A percentile compares a stretch with the other conserved stretches of the same genome.
Conservation (phyloP, 2,329 filamentous ascomycete species). For the Keithomyces neogunnii region DNA sequence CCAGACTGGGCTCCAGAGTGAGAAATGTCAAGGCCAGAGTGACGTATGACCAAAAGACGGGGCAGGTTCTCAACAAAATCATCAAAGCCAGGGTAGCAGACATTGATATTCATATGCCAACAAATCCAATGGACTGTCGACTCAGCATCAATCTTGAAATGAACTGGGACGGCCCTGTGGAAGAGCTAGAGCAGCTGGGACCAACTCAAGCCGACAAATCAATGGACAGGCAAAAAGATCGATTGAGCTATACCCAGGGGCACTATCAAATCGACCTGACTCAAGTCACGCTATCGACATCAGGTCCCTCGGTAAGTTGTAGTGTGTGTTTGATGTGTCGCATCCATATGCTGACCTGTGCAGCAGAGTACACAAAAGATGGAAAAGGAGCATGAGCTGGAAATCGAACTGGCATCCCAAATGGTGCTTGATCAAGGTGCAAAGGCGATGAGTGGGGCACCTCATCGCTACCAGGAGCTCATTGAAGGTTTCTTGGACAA, state of each 20-base stretch:
- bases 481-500: constrained; percentile 72
- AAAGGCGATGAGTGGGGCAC: constrained; percentile 39
- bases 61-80: constrained; percentile 68
- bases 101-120: constrained; percentile 77
- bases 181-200: constrained; percentile 39
- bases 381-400: constrained; percentile 70
- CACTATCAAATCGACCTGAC: constrained; percentile 89
- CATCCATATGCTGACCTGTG: constrained; percentile 2
- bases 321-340: background rate
- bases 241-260: constrained; percentile 82
- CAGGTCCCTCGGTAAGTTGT: constrained; percentile 27
- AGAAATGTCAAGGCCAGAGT: constrained; percentile 47
- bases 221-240: constrained; percentile 73
- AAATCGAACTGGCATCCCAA: constrained; percentile 62
- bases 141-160: constrained; percentile 95
- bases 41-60: constrained; percentile 66
- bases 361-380: constrained; percentile 28
- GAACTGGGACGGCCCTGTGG: constrained; percentile 64
- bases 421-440: constrained; percentile 59
- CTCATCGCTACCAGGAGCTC: constrained; percentile 56
- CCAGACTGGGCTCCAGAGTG: constrained; percentile 43
- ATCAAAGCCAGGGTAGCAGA: constrained; percentile 86
- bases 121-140: constrained; percentile 74
- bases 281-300: constrained; percentile 58
- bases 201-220: constrained; percentile 28